A percentile compares a stretch with the other conserved stretches of the same genome.
These are phyloP conservation scores for Holtermanniella nyarrowii DNA, from an alignment of 768 basidiomycete genomes.

Conservation along the genomic window DNA sequence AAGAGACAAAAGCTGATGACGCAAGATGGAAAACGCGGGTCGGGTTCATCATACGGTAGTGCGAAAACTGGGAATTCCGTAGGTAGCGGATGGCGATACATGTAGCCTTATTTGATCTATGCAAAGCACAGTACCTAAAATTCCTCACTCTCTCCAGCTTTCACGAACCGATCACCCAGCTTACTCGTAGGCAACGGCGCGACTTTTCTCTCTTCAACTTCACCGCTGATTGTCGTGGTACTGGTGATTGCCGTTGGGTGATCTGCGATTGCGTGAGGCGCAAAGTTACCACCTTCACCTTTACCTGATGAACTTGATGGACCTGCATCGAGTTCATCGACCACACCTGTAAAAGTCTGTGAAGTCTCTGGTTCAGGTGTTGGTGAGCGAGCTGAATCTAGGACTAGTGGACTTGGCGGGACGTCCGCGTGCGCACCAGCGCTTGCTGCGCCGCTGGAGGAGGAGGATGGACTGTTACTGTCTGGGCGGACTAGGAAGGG, in stretches of 20 bases:
- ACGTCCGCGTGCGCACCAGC: background rate
- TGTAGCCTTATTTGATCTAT: background rate
- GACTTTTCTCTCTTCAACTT: constrained; percentile 12
- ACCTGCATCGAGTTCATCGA: constrained; percentile 42
- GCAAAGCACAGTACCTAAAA: too few relatives aligned
- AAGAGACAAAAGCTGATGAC: background rate
- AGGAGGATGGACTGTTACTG: too few relatives aligned
- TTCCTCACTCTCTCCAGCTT: background rate
- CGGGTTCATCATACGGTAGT: background rate
- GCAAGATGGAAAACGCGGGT: background rate
- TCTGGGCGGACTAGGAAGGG: constrained; percentile 29
- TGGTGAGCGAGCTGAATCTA: constrained; percentile 11
- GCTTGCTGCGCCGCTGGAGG: background rate
- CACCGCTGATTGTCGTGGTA: constrained; percentile 23
- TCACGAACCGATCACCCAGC: background rate
- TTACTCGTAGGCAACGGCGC: constrained; percentile 16
- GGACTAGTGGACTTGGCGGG: background rate
- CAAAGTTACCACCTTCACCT: constrained; percentile 36
- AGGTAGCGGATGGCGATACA: background rate
- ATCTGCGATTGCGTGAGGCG: constrained; percentile 37
- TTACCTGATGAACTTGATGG: constrained; percentile 22
- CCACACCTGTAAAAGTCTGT: constrained; percentile 31
- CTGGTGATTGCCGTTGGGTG: constrained; percentile 32
- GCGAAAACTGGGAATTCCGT: background rate
- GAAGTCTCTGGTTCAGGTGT: constrained; percentile 27